A percentile compares a stretch with the other conserved stretches of the same genome.
Conservation (phyloP, 2,329 filamentous ascomycete genomes). For the Calonectria crousiana region DNA sequence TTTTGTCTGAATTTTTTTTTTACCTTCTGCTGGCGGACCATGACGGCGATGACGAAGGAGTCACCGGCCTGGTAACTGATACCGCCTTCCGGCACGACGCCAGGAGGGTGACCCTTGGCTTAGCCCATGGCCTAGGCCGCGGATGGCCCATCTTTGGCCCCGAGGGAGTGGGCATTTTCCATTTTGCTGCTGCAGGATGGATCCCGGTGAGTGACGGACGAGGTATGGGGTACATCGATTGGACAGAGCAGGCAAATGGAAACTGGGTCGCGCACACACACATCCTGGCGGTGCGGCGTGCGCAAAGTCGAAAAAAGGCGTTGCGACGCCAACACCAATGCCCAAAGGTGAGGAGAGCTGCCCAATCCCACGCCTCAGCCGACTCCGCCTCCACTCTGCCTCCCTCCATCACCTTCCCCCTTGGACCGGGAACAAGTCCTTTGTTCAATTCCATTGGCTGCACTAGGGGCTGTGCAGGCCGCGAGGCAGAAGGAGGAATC, state of each 20-base stretch:
- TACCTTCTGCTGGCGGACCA: slow-evolving; percentile 17
- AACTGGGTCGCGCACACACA: slow-evolving; percentile 43
- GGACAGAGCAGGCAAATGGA: slow-evolving; percentile 39
- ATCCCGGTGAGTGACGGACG: slow-evolving; percentile 21
- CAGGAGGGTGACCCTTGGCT: slow-evolving; percentile 21
- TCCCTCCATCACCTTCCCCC: slow-evolving; percentile 16
- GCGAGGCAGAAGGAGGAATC: slow-evolving; percentile 19
- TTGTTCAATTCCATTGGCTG: slow-evolving; percentile 13
- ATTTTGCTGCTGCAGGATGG: slow-evolving; percentile 32
- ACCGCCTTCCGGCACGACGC: slow-evolving; percentile 22
- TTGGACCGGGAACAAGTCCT: slow-evolving; percentile 15
- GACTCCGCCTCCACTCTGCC: slow-evolving; percentile 14
- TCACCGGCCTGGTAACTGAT: slow-evolving; percentile 23
- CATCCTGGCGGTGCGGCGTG: slow-evolving; percentile 39
- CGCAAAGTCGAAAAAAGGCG: slow-evolving; percentile 43
- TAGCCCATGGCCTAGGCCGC: slow-evolving; percentile 3
- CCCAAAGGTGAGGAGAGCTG: slow-evolving; percentile 40
- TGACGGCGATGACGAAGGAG: slow-evolving; percentile 23
- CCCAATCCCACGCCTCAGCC: slow-evolving; percentile 42
- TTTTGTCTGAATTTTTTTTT: slow-evolving; percentile 10
- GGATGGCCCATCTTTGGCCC: slow-evolving; percentile 18
- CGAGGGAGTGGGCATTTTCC: slow-evolving; percentile 33
- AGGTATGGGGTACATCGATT: slow-evolving; percentile 32
- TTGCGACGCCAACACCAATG: slow-evolving; percentile 41
- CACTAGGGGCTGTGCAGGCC: slow-evolving; percentile 20